These are phyloP conservation scores for Chlorella ohadii DNA, from an alignment of 139 green algal genomes.

Conservation along the genomic window DNA sequence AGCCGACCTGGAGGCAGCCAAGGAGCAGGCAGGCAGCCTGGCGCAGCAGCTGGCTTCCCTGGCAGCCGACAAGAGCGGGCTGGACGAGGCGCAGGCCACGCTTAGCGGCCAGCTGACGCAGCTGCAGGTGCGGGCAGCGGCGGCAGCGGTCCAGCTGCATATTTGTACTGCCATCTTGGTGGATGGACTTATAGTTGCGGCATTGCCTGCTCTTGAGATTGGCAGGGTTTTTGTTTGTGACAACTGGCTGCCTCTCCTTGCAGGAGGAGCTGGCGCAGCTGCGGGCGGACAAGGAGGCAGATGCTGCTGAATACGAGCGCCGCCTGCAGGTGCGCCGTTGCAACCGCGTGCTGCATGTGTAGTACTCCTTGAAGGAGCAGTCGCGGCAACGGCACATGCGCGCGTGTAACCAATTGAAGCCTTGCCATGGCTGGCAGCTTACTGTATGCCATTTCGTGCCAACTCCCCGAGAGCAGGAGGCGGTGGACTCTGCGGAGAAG, in stretches of 20 bases:
- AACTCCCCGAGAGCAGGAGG: conserved; percentile 22
- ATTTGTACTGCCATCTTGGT: too few relatives aligned
- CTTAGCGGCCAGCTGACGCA: conserved; percentile 27
- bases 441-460: too few relatives aligned
- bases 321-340: not conserved
- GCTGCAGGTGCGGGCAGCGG: conserved; percentile 8
- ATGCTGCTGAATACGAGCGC: conserved; percentile 20
- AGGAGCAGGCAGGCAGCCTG: not conserved
- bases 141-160: too few relatives aligned
- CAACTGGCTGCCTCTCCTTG: too few relatives aligned
- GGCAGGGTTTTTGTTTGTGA: too few relatives aligned
- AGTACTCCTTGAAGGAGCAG: too few relatives aligned
- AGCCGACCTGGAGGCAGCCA: not conserved
- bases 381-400: too few relatives aligned
- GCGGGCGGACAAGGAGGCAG: not conserved
- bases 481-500: conserved; percentile 53
- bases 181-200: too few relatives aligned
- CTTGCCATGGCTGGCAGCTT: too few relatives aligned
- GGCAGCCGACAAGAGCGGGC: conserved; percentile 7
- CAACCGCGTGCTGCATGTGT: too few relatives aligned
- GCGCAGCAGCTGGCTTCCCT: not conserved
- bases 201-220: too few relatives aligned
- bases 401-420: too few relatives aligned
- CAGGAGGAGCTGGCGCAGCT: conserved; percentile 19
- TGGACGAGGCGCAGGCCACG: conserved; percentile 1